These are phyloP conservation scores for Cladobotryum mycophilum DNA, from an alignment of 2,329 filamentous ascomycete species.

Conservation along the genomic window DNA sequence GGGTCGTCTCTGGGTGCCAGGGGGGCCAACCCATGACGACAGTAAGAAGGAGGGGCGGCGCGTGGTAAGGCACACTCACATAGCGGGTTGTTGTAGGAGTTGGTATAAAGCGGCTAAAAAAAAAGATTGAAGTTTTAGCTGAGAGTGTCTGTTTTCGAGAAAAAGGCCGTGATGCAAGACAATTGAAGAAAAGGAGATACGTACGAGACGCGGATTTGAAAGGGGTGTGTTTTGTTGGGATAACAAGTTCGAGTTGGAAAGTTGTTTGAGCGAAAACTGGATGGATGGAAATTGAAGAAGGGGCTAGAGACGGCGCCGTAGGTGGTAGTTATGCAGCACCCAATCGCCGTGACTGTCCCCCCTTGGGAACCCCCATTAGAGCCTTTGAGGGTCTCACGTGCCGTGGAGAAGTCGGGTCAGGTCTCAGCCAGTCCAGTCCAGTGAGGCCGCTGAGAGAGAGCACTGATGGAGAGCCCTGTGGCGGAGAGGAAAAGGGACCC, in stretches of 20 bases:
- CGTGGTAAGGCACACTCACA: conserved; percentile 11
- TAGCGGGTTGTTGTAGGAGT: conserved; percentile 9
- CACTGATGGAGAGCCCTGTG: no score
- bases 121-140: not conserved
- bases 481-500: no score
- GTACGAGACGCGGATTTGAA: conserved; percentile 8
- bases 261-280: conserved; percentile 11
- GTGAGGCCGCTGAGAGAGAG: no score
- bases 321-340: conserved; percentile 11
- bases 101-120: conserved; percentile 3
- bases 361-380: no score
- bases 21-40: conserved; percentile 34
- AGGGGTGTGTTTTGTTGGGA: conserved; percentile 20
- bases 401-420: no score
- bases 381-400: no score
- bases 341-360: not conserved
- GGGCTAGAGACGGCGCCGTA: conserved; percentile 22
- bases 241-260: conserved; percentile 19
- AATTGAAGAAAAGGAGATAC: conserved; percentile 3
- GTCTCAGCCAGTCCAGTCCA: no score
- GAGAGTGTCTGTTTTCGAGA: not conserved
- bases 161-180: no score
- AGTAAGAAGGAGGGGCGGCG: conserved; percentile 29
- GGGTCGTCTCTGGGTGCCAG: not conserved
- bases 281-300: conserved; percentile 20